phyloP scores from a whole-genome alignment of 2,329 filamentous ascomycete genomes.

The Penicillium freii region DNA sequence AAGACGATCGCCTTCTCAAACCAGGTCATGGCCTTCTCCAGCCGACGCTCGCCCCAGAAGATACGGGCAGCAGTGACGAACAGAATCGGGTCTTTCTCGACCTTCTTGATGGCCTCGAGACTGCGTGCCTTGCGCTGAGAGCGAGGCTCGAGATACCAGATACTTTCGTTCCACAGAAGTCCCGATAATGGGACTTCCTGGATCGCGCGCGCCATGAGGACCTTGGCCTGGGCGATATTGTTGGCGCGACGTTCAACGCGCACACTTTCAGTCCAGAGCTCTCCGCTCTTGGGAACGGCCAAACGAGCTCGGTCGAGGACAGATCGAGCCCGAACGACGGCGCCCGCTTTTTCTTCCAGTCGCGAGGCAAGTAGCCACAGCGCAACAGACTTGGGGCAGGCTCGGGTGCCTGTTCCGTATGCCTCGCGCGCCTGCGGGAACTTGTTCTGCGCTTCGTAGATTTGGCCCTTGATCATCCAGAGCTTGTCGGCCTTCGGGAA shows the following conservation, averaged over 20 bases:
- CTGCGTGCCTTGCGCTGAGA: conserved; percentile 90
- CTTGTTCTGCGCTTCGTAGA: conserved; percentile 82
- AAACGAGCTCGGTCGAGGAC: conserved; percentile 89
- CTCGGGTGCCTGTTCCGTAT: conserved; percentile 82
- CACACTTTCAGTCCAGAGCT: conserved; percentile 91
- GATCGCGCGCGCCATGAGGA: conserved; percentile 87
- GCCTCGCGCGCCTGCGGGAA: conserved; percentile 83
- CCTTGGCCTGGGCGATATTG: conserved; percentile 79
- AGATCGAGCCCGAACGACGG: conserved; percentile 86
- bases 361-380: conserved; percentile 87
- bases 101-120: conserved; percentile 93
- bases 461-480: conserved; percentile 99
- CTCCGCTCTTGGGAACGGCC: conserved; percentile 77
- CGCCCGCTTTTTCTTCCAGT: conserved; percentile 80
- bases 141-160: conserved; percentile 88
- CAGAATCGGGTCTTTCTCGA: conserved; percentile 84
- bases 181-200: conserved; percentile 89
- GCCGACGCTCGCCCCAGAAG: conserved; percentile 88
- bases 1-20: conserved; percentile 93
- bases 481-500: conserved; percentile 86
- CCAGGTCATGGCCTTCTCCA: conserved; percentile 95
- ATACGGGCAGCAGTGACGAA: conserved; percentile 92
- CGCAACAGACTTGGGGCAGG: conserved; percentile 77
- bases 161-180: conserved; percentile 87
- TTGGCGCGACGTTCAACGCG: conserved; percentile 85